Conservation (phyloP, 345 rosid species). For the Hypericum perforatum region DNA sequence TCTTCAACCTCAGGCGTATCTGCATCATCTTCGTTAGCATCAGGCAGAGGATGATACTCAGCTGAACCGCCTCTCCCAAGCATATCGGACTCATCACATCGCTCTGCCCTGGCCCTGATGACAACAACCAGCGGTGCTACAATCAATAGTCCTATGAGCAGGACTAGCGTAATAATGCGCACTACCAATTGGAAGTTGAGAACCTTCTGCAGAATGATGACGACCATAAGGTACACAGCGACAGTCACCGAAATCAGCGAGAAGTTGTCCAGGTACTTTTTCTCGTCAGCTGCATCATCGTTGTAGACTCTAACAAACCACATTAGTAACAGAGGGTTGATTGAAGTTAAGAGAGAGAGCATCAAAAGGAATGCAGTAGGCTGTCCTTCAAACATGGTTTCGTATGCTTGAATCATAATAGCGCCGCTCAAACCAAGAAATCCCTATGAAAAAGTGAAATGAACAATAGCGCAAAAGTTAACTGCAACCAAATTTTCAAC, state of each 20-base stretch:
- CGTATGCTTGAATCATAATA: conserved; percentile 39
- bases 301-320: conserved; percentile 34
- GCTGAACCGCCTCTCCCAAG: neutral
- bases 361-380: conserved; percentile 32
- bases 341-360: conserved; percentile 28
- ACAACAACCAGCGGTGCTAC: conserved; percentile 14
- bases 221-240: conserved; percentile 37
- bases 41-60: conserved; percentile 12
- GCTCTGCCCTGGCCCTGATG: conserved; percentile 15
- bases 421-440: conserved; percentile 49
- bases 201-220: conserved; percentile 29
- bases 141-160: conserved; percentile 25
- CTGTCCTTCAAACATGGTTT: conserved; percentile 25
- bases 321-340: conserved; percentile 33
- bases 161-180: conserved; percentile 15
- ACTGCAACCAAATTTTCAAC: neutral
- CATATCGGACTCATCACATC: neutral
- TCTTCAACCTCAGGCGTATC: conserved; percentile 8
- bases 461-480: neutral
- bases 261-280: conserved; percentile 34
- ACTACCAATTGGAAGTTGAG: conserved; percentile 12
- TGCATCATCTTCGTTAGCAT: conserved; percentile 5
- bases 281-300: conserved; percentile 19
- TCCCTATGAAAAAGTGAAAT: conserved; percentile 22
- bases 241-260: conserved; percentile 32